Conservation (phyloP, 163 green algal genomes). For the Chloroidium sp. region DNA sequence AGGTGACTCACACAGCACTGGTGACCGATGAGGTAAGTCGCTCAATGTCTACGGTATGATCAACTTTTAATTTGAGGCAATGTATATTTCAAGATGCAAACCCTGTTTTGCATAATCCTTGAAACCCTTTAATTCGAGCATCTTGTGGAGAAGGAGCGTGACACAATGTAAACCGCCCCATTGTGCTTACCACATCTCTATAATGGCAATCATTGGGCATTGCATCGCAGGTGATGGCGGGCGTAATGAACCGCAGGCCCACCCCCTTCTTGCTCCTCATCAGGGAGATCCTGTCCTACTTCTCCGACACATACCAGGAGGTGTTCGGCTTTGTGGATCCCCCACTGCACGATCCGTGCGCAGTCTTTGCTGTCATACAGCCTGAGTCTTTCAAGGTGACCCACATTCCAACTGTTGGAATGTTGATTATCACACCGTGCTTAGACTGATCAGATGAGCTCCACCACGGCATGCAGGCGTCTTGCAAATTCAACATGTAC, state of each 20-base stretch:
- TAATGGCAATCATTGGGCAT: no score
- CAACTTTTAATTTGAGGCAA: no score
- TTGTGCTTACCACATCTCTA: no score
- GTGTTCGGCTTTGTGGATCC: constrained; percentile 78
- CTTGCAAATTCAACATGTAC: no score
- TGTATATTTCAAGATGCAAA: no score
- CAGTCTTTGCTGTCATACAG: constrained; percentile 37
- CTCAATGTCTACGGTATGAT: no score
- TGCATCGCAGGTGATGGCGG: constrained; percentile 26
- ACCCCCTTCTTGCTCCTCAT: constrained; percentile 48
- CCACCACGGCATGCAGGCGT: no score
- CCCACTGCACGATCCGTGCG: constrained; percentile 89
- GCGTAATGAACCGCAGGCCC: constrained; percentile 3
- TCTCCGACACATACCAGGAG: constrained; percentile 66
- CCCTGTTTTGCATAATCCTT: no score
- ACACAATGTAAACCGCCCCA: no score
- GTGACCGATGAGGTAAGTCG: constrained; percentile 31
- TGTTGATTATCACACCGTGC: background rate
- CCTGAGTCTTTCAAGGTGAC: background rate
- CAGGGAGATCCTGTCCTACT: constrained; percentile 76
- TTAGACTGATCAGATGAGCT: background rate
- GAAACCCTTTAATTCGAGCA: no score
- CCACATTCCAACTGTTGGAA: background rate
- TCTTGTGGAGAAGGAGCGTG: no score
- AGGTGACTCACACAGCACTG: constrained; percentile 89